Evolutionary conservation across 768 basidiomycete genomes (phyloP).

Genomic region (Mycena rebaudengoi): DNA sequence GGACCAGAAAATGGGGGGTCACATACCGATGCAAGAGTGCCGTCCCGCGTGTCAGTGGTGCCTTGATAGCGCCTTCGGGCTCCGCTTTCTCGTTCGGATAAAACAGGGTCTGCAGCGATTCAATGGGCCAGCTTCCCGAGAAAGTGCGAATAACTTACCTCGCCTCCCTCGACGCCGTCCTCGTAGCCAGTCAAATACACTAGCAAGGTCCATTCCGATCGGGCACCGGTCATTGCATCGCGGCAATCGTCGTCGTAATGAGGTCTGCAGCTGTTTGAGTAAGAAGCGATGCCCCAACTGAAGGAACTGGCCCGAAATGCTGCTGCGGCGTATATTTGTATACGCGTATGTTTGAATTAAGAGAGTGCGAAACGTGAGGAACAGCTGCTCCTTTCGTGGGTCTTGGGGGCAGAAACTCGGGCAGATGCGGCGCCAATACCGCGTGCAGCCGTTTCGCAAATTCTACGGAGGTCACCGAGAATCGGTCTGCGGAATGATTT

Average conservation of each 20-base stretch:
- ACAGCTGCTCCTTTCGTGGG: conserved; percentile 7
- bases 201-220: conserved; percentile 82
- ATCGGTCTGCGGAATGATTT: conserved; percentile 56
- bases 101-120: conserved; percentile 65
- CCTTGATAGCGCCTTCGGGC: conserved; percentile 55
- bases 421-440: conserved; percentile 64
- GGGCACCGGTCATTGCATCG: conserved; percentile 64
- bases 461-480: conserved; percentile 62
- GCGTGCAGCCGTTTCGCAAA: conserved; percentile 66
- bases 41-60: conserved; percentile 66
- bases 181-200: conserved; percentile 77
- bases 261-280: conserved; percentile 43
- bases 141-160: conserved; percentile 46
- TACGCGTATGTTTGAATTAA: conserved; percentile 79
- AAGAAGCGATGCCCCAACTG: neutral
- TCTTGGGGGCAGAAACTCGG: conserved; percentile 56
- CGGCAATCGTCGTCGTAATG: conserved; percentile 81
- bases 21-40: conserved; percentile 71
- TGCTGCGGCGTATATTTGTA: conserved; percentile 73
- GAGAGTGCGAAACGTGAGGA: conserved; percentile 56
- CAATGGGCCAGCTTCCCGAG: neutral
- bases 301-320: conserved; percentile 63
- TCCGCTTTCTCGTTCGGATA: conserved; percentile 65
- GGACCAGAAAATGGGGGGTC: neutral
- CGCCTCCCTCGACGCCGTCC: conserved; percentile 78